These are phyloP conservation scores for Sicyos edulis DNA, from an alignment of 306 rosid species.

Conservation along the genomic window DNA sequence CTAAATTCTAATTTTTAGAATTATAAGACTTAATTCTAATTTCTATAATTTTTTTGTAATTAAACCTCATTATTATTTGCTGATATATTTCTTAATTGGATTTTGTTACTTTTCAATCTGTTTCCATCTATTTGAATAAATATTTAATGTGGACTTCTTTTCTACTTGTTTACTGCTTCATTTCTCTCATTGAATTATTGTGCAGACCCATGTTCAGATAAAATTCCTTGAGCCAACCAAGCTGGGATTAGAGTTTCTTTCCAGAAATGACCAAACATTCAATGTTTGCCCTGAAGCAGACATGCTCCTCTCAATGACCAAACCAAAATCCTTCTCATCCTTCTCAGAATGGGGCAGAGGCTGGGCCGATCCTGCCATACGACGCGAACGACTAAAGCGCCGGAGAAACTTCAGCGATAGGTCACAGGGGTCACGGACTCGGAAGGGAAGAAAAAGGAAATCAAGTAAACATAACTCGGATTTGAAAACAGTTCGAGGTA, in stretches of 20 bases:
- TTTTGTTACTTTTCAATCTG: not conserved
- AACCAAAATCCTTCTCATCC: constrained; percentile 45
- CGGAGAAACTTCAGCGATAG: constrained; percentile 29
- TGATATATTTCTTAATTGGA: too few relatives aligned
- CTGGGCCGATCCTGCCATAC: constrained; percentile 96
- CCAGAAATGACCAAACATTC: constrained; percentile 39
- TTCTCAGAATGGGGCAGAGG: constrained; percentile 88
- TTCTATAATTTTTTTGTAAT: too few relatives aligned
- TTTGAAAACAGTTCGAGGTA: constrained; percentile 50
- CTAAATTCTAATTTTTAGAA: too few relatives aligned
- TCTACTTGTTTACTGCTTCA: not conserved
- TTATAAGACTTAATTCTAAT: too few relatives aligned
- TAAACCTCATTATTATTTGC: too few relatives aligned
- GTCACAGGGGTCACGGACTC: constrained; percentile 5
- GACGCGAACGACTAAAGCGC: constrained; percentile 60
- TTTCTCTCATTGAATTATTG: constrained; percentile 14
- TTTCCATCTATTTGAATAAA: not conserved
- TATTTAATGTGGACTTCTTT: not conserved
- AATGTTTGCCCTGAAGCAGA: constrained; percentile 76
- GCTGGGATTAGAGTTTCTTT: constrained; percentile 54
- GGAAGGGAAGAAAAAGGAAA: constrained; percentile 23
- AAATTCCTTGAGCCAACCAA: constrained; percentile 64
- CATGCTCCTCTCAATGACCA: constrained; percentile 56
- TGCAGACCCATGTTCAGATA: constrained; percentile 68
- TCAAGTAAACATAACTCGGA: constrained; percentile 35